phyloP scores from a whole-genome alignment of 768 basidiomycete genomes.

The Tricholoma sp. region DNA sequence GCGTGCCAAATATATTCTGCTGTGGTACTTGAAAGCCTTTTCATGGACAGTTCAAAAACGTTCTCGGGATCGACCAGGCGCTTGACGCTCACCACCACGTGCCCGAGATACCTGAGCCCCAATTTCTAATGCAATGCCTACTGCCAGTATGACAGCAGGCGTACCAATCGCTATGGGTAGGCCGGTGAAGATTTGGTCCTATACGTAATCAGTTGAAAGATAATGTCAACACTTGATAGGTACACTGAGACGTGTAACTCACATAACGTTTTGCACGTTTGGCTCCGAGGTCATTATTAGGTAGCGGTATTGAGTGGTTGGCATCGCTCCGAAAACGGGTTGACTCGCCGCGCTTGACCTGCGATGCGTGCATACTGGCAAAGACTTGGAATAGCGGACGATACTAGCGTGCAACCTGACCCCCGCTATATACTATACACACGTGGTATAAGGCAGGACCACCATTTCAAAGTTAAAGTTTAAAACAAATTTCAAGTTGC shows the following conservation, averaged over 20 bases:
- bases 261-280: background rate
- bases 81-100: conserved; percentile 33
- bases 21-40: conserved; percentile 51
- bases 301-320: too few species aligned
- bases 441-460: too few species aligned
- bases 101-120: conserved; percentile 36
- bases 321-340: too few species aligned
- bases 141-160: conserved; percentile 36
- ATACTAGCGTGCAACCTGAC: too few species aligned
- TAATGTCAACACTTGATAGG: background rate
- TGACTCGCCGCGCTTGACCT: too few species aligned
- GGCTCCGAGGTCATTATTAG: too few species aligned
- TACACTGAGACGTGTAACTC: background rate
- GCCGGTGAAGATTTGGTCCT: conserved; percentile 31
- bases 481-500: too few species aligned
- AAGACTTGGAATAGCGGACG: too few species aligned
- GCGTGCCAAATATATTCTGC: conserved; percentile 39
- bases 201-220: background rate
- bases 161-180: conserved; percentile 32
- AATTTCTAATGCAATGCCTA: conserved; percentile 47
- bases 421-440: too few species aligned
- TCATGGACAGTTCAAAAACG: background rate
- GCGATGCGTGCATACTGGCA: too few species aligned
- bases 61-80: background rate
- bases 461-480: too few species aligned